Base-by-base conservation (phyloP, 306 rosid species). In the Vachellia collinsii region DNA sequence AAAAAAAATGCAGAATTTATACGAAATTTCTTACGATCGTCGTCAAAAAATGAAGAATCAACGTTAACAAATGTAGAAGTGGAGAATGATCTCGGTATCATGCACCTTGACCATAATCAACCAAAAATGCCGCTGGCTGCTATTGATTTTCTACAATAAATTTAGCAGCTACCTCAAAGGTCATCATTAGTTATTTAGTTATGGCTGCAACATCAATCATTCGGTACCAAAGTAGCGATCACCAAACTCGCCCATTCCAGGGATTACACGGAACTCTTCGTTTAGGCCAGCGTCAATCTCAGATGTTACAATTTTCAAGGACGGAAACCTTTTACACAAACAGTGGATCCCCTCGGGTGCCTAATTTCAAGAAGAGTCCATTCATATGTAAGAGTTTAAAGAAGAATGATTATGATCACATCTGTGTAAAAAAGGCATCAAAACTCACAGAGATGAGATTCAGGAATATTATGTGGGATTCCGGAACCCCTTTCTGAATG, bases 281-380 rank as follows among this genome's bases (percentile, higher is more conserved):
- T 94, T 92, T 77, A 94, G 51, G 5, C 88, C 86, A 65, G 58
- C 92, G 74, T 94, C 98, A 59, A 94, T 94, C 93, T 94, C 97
- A 14, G 98, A 94, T 66, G 98, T 92, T 38, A 94, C 98, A 36
- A 94, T 94, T 86, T 94, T 92, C 82, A 94, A 86, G 29, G 97
- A 78, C 36, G 97, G 98, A 75, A 91, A 92, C 83, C 93, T 90
- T 79, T 91, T 89, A 85, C 87, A 84, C 53, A 93, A 97, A 64
- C 98, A 94, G 34, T 91, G 95, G 77, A 94, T 94, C 70, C 98
- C 98, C 85, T 94, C 98, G 0, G 98, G 98, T 61, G 98, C 98
- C 97, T 94, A 81, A 43, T 74, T 71, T 62, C 65, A 47, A 72
- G 41, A 70, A 3, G 44, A 7, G 17, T 4, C 14, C 74, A 25